These are phyloP conservation scores for Fusarium concolor DNA, from an alignment of 2,329 filamentous ascomycete species.

Conservation along the genomic window DNA sequence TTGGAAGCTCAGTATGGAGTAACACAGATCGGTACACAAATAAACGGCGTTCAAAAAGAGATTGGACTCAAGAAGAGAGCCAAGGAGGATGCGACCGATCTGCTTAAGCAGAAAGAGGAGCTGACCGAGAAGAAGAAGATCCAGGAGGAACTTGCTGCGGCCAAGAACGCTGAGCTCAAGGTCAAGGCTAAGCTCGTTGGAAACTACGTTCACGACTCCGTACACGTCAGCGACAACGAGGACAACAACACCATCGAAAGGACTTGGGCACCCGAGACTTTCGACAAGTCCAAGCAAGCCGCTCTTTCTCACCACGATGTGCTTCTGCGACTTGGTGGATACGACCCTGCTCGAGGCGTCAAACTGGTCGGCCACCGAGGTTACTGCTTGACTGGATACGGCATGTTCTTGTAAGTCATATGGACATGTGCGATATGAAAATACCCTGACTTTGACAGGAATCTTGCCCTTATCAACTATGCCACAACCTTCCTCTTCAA, in stretches of 20 bases:
- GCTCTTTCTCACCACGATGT: conserved; percentile 95
- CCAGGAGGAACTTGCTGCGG: conserved; percentile 76
- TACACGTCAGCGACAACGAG: conserved; percentile 86
- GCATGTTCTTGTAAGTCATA: conserved; percentile 74
- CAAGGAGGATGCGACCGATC: conserved; percentile 86
- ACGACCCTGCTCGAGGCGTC: conserved; percentile 90
- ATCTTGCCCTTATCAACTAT: conserved; percentile 95
- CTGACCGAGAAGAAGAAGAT: conserved; percentile 86
- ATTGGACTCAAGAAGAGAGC: conserved; percentile 94
- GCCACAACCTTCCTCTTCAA: conserved; percentile 82
- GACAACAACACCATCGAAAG: conserved; percentile 84
- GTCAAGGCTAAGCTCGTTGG: conserved; percentile 84
- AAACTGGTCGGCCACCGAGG: conserved; percentile 96
- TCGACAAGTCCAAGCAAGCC: conserved; percentile 78
- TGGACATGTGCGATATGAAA: neutral
- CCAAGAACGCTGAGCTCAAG: conserved; percentile 80
- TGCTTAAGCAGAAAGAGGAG: conserved; percentile 81
- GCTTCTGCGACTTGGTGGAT: conserved; percentile 86
- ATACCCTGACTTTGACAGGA: conserved; percentile 53
- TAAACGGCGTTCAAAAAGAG: conserved; percentile 90
- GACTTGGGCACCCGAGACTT: conserved; percentile 83
- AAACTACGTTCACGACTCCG: conserved; percentile 81
- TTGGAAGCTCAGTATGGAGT: conserved; percentile 74
- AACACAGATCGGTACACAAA: conserved; percentile 83
- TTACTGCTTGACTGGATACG: conserved; percentile 91